phyloP scores from a whole-genome alignment of 2,329 filamentous ascomycete species.

The Diplocarpon mali region DNA sequence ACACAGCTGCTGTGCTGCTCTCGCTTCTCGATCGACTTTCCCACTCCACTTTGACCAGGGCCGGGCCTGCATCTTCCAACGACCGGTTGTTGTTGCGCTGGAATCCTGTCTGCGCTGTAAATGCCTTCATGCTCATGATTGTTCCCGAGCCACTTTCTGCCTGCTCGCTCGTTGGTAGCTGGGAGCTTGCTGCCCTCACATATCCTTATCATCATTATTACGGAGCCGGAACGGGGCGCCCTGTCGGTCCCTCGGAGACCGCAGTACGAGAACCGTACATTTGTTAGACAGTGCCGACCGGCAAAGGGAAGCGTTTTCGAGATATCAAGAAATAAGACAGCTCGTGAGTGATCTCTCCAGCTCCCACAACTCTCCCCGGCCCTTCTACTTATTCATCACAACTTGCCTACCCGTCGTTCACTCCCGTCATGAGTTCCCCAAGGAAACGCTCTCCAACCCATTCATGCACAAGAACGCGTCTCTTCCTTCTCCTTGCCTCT shows the following conservation, averaged over 20 bases:
- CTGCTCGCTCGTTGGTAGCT: conserved; percentile 1
- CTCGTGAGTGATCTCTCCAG: conserved; percentile 16
- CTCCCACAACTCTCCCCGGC: conserved; percentile 4
- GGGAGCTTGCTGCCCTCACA: neutral
- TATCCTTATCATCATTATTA: neutral
- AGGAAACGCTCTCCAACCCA: neutral
- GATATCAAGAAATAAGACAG: conserved; percentile 7
- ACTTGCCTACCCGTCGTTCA: conserved; percentile 12
- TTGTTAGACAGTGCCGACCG: neutral
- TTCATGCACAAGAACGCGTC: neutral
- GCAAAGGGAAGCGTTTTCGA: conserved; percentile 17
- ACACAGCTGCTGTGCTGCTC: neutral
- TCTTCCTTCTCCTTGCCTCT: conserved; percentile 2
- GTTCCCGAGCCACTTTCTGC: conserved; percentile 10
- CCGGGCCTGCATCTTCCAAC: neutral
- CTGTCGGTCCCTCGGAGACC: neutral
- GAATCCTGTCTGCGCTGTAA: conserved; percentile 5
- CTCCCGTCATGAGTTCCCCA: conserved; percentile 10
- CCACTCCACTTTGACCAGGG: conserved; percentile 4
- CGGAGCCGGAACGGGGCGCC: neutral
- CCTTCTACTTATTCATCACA: neutral
- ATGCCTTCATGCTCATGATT: conserved; percentile 16
- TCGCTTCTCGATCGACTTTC: too few species aligned
- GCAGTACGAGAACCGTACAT: neutral
- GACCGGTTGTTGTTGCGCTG: neutral